phyloP scores from a whole-genome alignment of 345 rosid genomes.

The Arabis alpina region DNA sequence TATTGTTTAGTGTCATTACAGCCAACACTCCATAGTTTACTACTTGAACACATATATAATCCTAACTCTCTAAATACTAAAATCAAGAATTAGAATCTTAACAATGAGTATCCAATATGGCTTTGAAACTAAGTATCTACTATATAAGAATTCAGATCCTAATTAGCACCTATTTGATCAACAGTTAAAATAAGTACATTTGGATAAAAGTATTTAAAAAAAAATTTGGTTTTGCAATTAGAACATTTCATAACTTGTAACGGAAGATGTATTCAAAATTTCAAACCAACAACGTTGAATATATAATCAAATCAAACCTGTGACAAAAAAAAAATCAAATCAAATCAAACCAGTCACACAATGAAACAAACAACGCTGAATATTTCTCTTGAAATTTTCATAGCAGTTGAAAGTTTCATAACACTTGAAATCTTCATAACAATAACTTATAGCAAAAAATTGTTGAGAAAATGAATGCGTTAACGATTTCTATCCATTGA shows the following conservation, averaged over 20 bases:
- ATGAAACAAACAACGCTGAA: conserved; percentile 14
- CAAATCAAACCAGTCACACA: background rate
- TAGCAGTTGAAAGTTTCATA: conserved; percentile 9
- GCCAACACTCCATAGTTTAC: conserved; percentile 1
- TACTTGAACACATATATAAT: background rate
- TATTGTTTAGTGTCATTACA: background rate
- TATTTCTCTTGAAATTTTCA: background rate
- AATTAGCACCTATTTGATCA: background rate
- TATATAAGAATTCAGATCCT: background rate
- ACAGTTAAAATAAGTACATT: background rate
- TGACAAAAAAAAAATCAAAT: no score
- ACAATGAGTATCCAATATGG: no score
- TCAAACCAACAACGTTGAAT: conserved; percentile 16
- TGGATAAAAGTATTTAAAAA: background rate
- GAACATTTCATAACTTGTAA: conserved; percentile 18
- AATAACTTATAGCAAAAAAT: background rate
- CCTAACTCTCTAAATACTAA: background rate
- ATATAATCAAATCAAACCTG: no score
- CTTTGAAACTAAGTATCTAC: background rate
- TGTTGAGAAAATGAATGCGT: background rate
- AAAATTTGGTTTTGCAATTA: background rate
- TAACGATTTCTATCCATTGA: background rate
- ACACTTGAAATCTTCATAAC: conserved; percentile 12
- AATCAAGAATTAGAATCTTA: no score
- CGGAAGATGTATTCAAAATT: background rate